These are phyloP conservation scores for Ophiostoma pallidulum DNA, from an alignment of 2,329 filamentous ascomycete species.

Conservation along the genomic window DNA sequence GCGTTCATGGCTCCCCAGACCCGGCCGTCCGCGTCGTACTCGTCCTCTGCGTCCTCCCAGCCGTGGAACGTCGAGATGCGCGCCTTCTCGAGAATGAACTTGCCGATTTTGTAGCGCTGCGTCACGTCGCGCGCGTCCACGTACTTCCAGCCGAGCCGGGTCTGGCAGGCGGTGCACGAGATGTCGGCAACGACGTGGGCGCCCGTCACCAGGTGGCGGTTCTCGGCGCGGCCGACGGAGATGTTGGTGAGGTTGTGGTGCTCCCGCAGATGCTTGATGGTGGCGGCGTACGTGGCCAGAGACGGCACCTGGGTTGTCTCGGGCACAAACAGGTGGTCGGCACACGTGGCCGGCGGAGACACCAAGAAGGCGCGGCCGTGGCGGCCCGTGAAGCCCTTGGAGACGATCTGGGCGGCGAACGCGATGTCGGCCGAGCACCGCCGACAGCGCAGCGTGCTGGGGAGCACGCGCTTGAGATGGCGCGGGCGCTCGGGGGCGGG, in stretches of 20 bases:
- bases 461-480: constrained; percentile 36
- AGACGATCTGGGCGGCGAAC: constrained; percentile 51
- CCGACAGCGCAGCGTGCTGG: constrained; percentile 49
- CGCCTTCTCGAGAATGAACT: constrained; percentile 57
- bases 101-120: constrained; percentile 60
- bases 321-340: constrained; percentile 13
- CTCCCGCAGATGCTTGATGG: too few relatives aligned
- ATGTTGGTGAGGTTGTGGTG: constrained; percentile 41
- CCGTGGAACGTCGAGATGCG: constrained; percentile 41
- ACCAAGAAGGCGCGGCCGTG: constrained; percentile 57
- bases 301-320: too few relatives aligned
- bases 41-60: constrained; percentile 39
- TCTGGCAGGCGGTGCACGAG: constrained; percentile 44
- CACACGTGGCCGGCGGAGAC: constrained; percentile 21
- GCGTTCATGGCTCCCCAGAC: neutral
- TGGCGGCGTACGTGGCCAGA: too few relatives aligned
- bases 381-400: constrained; percentile 57
- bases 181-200: constrained; percentile 57
- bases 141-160: constrained; percentile 59
- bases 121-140: constrained; percentile 49
- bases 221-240: constrained; percentile 43
- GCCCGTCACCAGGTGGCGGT: constrained; percentile 51
- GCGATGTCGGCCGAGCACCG: constrained; percentile 53
- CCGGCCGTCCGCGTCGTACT: constrained; percentile 14
- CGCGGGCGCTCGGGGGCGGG: neutral